Conservation (phyloP, 495 filamentous ascomycete genomes). For the Haplographium delicatum region DNA sequence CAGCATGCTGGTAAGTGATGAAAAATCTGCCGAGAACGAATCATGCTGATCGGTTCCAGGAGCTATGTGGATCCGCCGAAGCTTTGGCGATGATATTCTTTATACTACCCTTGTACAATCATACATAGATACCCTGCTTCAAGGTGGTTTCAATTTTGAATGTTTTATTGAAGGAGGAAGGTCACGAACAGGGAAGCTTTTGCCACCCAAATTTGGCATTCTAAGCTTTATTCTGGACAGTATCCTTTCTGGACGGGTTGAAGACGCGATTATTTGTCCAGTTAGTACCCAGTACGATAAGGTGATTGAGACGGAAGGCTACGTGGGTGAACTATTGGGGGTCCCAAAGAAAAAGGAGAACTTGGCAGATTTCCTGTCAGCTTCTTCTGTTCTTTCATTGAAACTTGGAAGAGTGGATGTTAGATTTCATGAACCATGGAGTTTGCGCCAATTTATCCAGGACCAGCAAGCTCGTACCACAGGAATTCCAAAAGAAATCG, state of each 20-base stretch:
- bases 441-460: constrained; percentile 69
- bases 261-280: constrained; percentile 88
- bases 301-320: constrained; percentile 95
- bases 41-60: constrained; percentile 38
- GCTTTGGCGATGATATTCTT: constrained; percentile 86
- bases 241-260: constrained; percentile 76
- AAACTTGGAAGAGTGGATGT: constrained; percentile 90
- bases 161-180: constrained; percentile 96
- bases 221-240: constrained; percentile 87
- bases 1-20: constrained; percentile 71
- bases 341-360: constrained; percentile 95
- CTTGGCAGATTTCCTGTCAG: constrained; percentile 77
- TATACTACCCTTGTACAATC: constrained; percentile 89
- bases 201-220: constrained; percentile 95
- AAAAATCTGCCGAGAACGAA: neutral
- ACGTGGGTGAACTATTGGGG: constrained; percentile 88
- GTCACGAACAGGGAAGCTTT: constrained; percentile 86
- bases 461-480: constrained; percentile 57
- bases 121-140: constrained; percentile 89
- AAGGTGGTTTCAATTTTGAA: constrained; percentile 88
- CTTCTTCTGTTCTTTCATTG: constrained; percentile 82
- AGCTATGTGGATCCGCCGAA: constrained; percentile 93
- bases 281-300: constrained; percentile 98
- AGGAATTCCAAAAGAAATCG: constrained; percentile 32
- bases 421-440: constrained; percentile 94